Conservation (phyloP, 192 early-diverging fungal genomes). For the Linnemannia exigua region DNA sequence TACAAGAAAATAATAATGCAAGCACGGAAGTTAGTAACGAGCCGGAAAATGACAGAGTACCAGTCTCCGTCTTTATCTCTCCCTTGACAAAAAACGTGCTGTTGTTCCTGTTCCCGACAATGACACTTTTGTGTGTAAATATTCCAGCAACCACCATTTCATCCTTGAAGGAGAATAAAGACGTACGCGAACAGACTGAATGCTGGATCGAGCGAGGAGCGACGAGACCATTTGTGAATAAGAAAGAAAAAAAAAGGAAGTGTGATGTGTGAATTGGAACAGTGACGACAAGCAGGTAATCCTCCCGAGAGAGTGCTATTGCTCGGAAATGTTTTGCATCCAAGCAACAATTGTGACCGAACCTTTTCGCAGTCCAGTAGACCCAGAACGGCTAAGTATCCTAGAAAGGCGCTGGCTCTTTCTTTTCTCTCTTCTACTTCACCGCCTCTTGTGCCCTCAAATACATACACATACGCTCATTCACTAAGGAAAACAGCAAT, state of each 20-base stretch:
- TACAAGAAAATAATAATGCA: neutral
- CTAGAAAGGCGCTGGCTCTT: neutral
- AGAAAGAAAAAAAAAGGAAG: neutral
- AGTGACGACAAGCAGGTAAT: neutral
- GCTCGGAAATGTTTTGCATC: neutral
- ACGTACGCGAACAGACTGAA: conserved; percentile 45
- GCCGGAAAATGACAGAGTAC: neutral
- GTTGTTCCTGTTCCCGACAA: neutral
- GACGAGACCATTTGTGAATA: conserved; percentile 14
- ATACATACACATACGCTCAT: no score
- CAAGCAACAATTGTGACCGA: neutral
- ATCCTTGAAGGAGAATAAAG: neutral
- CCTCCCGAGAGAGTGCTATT: neutral
- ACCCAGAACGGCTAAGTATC: no score
- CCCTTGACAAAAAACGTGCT: neutral
- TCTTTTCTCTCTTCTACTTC: neutral
- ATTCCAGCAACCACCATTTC: neutral
- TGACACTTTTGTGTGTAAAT: neutral
- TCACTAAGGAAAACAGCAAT: no score
- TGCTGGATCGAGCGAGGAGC: conserved; percentile 29
- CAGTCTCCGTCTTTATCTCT: neutral
- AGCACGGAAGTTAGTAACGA: neutral
- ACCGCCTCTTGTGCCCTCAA: no score
- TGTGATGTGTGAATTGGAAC: neutral
- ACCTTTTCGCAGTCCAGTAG: conserved; percentile 1